Percentiles rank a stretch among this genome's conserved stretches.
Conservation (phyloP, 73 alveolate species). For the Tetrahymena borealis region DNA sequence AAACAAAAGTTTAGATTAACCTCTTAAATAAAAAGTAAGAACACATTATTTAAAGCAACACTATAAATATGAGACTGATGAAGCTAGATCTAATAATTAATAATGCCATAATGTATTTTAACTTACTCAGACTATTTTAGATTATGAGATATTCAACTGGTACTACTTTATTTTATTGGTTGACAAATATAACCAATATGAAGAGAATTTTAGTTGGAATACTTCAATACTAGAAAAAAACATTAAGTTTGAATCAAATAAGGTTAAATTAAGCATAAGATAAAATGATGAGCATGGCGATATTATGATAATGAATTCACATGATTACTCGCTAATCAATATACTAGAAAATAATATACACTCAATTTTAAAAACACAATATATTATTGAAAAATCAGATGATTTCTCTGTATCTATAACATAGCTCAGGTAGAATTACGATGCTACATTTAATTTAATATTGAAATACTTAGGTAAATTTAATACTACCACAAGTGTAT, state of each 20-base stretch:
- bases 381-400: background rate
- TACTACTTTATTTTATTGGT: background rate
- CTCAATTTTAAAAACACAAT: background rate
- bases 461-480: background rate
- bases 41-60: background rate
- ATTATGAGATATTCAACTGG: background rate
- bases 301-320: background rate
- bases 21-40: background rate
- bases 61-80: background rate
- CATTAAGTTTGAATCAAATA: background rate
- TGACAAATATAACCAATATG: background rate
- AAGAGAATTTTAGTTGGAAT: background rate
- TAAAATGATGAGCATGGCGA: background rate
- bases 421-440: background rate
- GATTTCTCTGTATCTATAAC: background rate
- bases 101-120: background rate
- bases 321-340: background rate
- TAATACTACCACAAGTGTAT: background rate
- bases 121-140: background rate
- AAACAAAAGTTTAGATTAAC: background rate
- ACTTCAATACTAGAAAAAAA: background rate
- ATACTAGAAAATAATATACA: background rate
- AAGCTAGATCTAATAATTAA: background rate
- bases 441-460: background rate
- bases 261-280: background rate